Evolutionary conservation across 1,284 basidiomycete genomes (phyloP), one percentile per base, ranked within the genome.

Genomic region (Sanguinoderma infundibulare): DNA sequence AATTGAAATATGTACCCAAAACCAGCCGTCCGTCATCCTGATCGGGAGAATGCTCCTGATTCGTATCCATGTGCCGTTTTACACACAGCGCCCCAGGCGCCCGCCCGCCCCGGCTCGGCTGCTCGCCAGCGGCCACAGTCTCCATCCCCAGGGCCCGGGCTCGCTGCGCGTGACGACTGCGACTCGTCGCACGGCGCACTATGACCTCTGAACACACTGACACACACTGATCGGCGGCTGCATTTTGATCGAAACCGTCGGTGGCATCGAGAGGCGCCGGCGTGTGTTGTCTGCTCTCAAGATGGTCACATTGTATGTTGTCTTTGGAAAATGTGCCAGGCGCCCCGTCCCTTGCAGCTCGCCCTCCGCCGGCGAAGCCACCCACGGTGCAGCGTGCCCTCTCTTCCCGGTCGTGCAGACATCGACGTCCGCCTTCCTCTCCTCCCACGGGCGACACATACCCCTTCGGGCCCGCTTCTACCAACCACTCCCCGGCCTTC

Each of bases 1-100:
- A 64, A 68, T 63, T 68, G 67, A 71, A 70, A 67, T 68, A 58
- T 54, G 53, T n/a, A n/a, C 30, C 65, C 68, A 63, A 62, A 70
- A 63, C 56, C 47, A 65, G 70, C 57, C 49, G 58, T 52, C 59
- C 62, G 66, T 60, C 64, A 58, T 57, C 67, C 69, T 55, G 57
- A 69, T 70, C 63, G 57, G 69, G 71, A 28, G 51, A 26, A 15
- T 35, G 53, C 61, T 67, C 60, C 66, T 68, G 68, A 67, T 68
- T 63, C 64, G 53, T 61, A 57, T 61, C 63, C 62, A 55, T 62
- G 61, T 57, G 53, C 65, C 54, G 47, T 55, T 36, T 47, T 55
- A 38, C 50, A 38, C 61, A 39, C 28, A 49, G 49, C 30, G 32
- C 52, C 55, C 44, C 24, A 20, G 26, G 26, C 56, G 47, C 55